These are phyloP conservation scores for Penicillium sp. DNA, from an alignment of 2,329 filamentous ascomycete species.

Conservation along the genomic window DNA sequence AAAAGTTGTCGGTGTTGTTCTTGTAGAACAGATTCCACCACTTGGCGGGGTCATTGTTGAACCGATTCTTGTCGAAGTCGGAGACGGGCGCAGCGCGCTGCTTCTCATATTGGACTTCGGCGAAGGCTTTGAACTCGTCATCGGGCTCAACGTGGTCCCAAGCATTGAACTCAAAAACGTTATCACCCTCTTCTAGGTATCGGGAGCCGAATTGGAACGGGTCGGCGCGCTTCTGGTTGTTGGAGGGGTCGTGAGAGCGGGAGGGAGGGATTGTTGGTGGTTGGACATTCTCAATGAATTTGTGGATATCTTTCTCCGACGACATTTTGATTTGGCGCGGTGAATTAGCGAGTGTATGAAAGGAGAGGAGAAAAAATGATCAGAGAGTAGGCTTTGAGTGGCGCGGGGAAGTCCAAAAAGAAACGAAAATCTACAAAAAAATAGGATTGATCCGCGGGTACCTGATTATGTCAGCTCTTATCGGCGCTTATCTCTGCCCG, in stretches of 20 bases:
- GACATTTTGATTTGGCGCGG: slow-evolving; percentile 9
- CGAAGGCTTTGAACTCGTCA: slow-evolving; percentile 80
- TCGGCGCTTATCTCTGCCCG: neutral
- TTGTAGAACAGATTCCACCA: slow-evolving; percentile 99
- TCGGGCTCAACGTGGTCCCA: slow-evolving; percentile 99
- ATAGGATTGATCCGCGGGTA: neutral
- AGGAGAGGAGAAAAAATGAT: neutral
- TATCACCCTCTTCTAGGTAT: slow-evolving; percentile 76
- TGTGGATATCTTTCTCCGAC: slow-evolving; percentile 11
- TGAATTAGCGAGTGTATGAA: neutral
- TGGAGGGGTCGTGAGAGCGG: slow-evolving; percentile 66
- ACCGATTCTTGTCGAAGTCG: slow-evolving; percentile 87
- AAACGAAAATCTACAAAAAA: neutral
- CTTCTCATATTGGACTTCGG: slow-evolving; percentile 77
- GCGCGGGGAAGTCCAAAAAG: slow-evolving; percentile 3
- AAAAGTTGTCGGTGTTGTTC: slow-evolving; percentile 96
- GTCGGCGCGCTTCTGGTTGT: slow-evolving; percentile 82
- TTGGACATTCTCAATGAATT: slow-evolving; percentile 47
- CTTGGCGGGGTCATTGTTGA: slow-evolving; percentile 86
- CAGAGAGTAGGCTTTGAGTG: neutral
- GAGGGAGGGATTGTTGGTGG: slow-evolving; percentile 54
- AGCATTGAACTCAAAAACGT: slow-evolving; percentile 96
- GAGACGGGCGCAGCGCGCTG: slow-evolving; percentile 85
- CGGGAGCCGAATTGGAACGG: slow-evolving; percentile 96
- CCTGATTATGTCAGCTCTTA: slow-evolving; percentile 14